A percentile compares a stretch with the other conserved stretches of the same genome.
These are phyloP conservation scores for Blastobotrys niveus DNA, from an alignment of 1,139 yeast species.

Conservation along the genomic window DNA sequence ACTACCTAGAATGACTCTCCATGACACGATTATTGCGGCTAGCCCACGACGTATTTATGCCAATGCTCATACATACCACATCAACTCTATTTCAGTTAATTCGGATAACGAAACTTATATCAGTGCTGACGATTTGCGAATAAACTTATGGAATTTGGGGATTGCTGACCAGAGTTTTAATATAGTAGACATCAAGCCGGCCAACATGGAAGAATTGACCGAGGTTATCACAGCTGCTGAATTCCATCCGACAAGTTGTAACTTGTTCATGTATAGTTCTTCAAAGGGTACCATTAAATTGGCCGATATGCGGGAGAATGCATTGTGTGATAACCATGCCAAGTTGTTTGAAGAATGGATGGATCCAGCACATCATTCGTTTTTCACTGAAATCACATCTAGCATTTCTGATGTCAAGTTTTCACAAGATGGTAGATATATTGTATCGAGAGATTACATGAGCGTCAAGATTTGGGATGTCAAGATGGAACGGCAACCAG, in stretches of 20 bases:
- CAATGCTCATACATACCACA: conserved; percentile 97
- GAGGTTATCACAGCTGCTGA: conserved; percentile 98
- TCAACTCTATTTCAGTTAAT: conserved; percentile 89
- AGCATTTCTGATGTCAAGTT: conserved; percentile 92
- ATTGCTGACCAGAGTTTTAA: conserved; percentile 92
- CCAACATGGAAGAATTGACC: conserved; percentile 97
- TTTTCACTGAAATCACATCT: conserved; percentile 95
- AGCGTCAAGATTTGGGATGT: conserved; percentile 98
- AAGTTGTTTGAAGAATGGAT: conserved; percentile 85
- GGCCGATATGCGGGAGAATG: conserved; percentile 95
- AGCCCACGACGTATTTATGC: conserved; percentile 88
- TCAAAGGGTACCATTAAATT: conserved; percentile 93
- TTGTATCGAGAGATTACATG: conserved; percentile 94
- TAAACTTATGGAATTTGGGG: conserved; percentile 92
- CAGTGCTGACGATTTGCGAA: conserved; percentile 89
- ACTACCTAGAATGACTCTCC: conserved; percentile 82
- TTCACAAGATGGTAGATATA: conserved; percentile 86
- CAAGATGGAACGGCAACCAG: conserved; percentile 92
- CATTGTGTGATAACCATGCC: conserved; percentile 86
- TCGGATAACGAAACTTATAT: conserved; percentile 95
- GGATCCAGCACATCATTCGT: conserved; percentile 90
- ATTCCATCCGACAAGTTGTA: conserved; percentile 91
- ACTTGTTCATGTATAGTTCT: conserved; percentile 92
- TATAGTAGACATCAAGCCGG: conserved; percentile 96
- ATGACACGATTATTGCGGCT: conserved; percentile 92